Conservation (phyloP, 2,329 filamentous ascomycete species). For the Fusarium papillatum region DNA sequence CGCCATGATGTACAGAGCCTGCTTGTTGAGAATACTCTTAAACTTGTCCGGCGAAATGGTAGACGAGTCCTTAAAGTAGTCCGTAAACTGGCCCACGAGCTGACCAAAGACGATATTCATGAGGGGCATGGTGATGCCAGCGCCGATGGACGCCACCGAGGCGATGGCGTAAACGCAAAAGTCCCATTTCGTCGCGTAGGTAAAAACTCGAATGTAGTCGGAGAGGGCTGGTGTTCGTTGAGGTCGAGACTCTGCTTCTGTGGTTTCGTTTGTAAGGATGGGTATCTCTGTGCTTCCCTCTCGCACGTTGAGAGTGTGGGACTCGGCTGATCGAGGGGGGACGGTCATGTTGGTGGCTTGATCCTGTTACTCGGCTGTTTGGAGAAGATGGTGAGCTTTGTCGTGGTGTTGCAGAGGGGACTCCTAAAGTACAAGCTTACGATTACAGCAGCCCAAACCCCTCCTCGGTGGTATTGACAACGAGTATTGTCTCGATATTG, state of each 20-base stretch:
- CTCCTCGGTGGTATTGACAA: background rate
- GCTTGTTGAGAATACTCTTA: conserved; percentile 19
- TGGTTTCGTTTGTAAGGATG: background rate
- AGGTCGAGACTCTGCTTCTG: background rate
- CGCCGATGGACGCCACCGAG: conserved; percentile 48
- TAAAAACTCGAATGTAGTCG: conserved; percentile 46
- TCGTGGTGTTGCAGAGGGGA: background rate
- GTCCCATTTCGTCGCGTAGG: conserved; percentile 49
- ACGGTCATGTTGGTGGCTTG: background rate
- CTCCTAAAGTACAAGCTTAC: background rate
- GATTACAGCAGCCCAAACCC: background rate
- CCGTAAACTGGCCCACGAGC: conserved; percentile 46
- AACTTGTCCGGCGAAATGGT: conserved; percentile 24
- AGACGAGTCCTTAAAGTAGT: conserved; percentile 41
- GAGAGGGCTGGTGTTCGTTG: conserved; percentile 29
- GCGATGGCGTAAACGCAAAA: conserved; percentile 46
- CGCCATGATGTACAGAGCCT: conserved; percentile 44
- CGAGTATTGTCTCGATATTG: background rate
- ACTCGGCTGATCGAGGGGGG: background rate
- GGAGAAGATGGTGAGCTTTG: background rate
- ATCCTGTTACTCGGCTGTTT: background rate
- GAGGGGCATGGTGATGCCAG: conserved; percentile 50
- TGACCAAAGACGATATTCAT: conserved; percentile 54
- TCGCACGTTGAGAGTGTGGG: background rate
- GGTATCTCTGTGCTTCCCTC: background rate